Conservation (phyloP, 768 basidiomycete species). For the Auriscalpium microsporum region DNA sequence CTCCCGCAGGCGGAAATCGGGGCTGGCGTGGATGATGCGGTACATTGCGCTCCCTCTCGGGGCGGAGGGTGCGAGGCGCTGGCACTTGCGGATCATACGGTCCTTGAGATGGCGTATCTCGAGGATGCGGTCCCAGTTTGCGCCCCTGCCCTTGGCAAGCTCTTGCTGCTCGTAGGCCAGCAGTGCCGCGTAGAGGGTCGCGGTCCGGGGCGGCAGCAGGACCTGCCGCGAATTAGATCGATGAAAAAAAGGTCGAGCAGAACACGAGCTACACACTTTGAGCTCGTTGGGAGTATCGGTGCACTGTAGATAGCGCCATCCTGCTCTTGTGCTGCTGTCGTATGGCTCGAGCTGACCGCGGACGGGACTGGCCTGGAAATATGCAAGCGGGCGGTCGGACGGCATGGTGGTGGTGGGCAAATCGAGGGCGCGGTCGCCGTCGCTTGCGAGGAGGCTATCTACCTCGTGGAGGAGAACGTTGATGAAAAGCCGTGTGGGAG, state of each 20-base stretch:
- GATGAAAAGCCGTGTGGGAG: not conserved
- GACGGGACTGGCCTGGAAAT: slow-evolving; percentile 56
- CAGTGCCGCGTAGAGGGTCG: slow-evolving; percentile 57
- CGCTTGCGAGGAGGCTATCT: no score
- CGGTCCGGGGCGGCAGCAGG: slow-evolving; percentile 58
- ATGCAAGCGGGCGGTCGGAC: slow-evolving; percentile 30
- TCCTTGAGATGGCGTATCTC: slow-evolving; percentile 75
- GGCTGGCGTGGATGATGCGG: slow-evolving; percentile 58
- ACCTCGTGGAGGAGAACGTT: no score
- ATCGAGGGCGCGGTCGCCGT: not conserved
- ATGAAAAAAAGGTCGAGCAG: not conserved
- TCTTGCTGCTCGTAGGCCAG: slow-evolving; percentile 55
- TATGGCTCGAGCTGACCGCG: slow-evolving; percentile 70
- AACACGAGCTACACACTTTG: slow-evolving; percentile 36
- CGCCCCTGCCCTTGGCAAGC: slow-evolving; percentile 44
- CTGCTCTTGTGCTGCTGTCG: slow-evolving; percentile 41
- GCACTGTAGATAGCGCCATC: slow-evolving; percentile 67
- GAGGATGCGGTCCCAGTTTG: slow-evolving; percentile 62
- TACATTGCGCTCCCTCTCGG: slow-evolving; percentile 37
- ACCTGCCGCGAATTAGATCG: slow-evolving; percentile 35
- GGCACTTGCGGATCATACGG: slow-evolving; percentile 75
- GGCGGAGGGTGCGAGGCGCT: slow-evolving; percentile 46
- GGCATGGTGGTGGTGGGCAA: not conserved
- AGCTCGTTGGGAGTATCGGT: slow-evolving; percentile 72
- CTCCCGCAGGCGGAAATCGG: slow-evolving; percentile 68